Base-by-base conservation (phyloP, 2,329 filamentous ascomycete genomes). In the Arthrobotrys pseudoclavata region DNA sequence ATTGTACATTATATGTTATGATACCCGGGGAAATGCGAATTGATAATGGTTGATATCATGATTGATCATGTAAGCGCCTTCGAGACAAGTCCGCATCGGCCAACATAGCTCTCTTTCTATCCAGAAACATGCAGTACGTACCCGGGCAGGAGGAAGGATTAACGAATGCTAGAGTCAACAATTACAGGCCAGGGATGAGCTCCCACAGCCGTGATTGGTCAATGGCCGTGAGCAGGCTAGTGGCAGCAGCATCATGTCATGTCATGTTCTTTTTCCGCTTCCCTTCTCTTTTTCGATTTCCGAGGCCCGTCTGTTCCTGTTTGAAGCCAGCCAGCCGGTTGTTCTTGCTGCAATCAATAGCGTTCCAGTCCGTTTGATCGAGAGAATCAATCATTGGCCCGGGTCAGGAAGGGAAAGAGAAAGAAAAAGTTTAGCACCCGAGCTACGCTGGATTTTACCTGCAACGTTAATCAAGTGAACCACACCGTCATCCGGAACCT, bases 191-290 rank as follows among this genome's bases (percentile, higher is more conserved):
- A 50, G 66, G 60, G 57, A 60, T 37, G 63, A 31, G 48, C 40
- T 26, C 64, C 55, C 53, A 29, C 22, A 4, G 29, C 37, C 52
- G 34, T 77, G 74, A 77, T 77, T 77, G 74, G 74, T 50, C 74
- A 77, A 77, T 77, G 67, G 18, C 29, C 34, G 2, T 48, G 15
- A 37, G 15, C 18, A 66, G 48, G 40, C 64, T 60, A 50, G 71
- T 76, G 66, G 71, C 47, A 76, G 57, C 64, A 76, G 47, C 45
- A 76, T 70, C 74, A 77, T 70, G 74, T 71, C 67, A 77, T 70
- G 61, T 63, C 74, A 71, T 70, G 42, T 74, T 67, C 57, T 72
- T 61, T 62, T 63, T 40, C 34, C 13, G 37, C 37, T 62, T 52
- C 26, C 45, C 45, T 69, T 31, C 61, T 42, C 26, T 24, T 29